Base-by-base conservation (phyloP, 257 asterid genomes). In the Craterostigma plantagineum region DNA sequence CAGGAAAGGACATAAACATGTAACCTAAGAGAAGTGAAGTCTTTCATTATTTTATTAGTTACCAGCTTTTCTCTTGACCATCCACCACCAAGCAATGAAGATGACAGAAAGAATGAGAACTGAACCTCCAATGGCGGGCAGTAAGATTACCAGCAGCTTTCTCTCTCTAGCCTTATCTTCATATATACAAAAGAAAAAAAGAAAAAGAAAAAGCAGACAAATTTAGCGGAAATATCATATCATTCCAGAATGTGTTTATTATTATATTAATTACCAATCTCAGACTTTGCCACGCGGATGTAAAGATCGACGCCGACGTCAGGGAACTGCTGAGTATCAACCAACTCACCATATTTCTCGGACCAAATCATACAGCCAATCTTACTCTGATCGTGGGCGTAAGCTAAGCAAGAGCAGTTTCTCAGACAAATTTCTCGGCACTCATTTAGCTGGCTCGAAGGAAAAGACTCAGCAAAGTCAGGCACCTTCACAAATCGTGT, bases 311-410 rank as follows among this genome's bases (percentile, higher is more conserved):
- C 44, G 16, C 91, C 81, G 35, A 44, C 66, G 0, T 11, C 33
- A 12, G 52, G 0, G 34, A 73, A 70, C 35, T 64, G 18, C 47
- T 70, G 91, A 34, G 58, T 14, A 27, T 77, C 84, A 3, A 73
- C 40, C 58, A 77, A 55, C 16, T 23, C 30, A 23, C 30, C 30
- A n/a, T n/a, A n/a, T 23, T 6, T 51, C 4, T 43, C 36, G 0
- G 51, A 54, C 91, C 91, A 77, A 3, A 65, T 39, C 78, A 74
- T 61, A 46, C 85, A 77, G 1, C 85, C 81, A 5, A 74, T 55
- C 30, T 23, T 23, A 6, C 35, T 53, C 7, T 33, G 11, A 48
- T 53, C 57, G 45, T 41, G 49, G 1, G 77, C 67, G 45, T 67
- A 75, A 18, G 85, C 80, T 9, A 68, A 37, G 69, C 80, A 75